These are phyloP conservation scores for Prunus mume DNA, from an alignment of 306 rosid genomes.

Conservation along the genomic window DNA sequence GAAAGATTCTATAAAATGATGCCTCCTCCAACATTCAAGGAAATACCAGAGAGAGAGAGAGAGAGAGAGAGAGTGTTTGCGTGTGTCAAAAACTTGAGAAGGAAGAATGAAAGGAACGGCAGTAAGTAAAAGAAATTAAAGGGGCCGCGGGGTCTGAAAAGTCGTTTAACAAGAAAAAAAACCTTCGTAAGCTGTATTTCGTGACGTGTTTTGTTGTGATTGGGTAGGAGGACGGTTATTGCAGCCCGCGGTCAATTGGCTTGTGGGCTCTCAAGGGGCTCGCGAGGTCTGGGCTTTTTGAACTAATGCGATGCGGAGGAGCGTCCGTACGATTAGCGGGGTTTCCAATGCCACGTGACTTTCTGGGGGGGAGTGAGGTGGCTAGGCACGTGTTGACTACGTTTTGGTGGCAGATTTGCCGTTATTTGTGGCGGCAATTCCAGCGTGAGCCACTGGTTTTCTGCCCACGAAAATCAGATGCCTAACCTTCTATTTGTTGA, in stretches of 20 bases:
- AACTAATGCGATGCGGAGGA: background rate
- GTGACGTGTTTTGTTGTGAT: background rate
- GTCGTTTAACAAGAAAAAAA: background rate
- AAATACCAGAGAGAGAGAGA: background rate
- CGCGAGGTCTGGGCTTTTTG: background rate
- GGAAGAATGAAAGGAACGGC: background rate
- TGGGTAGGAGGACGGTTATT: background rate
- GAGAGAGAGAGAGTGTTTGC: background rate
- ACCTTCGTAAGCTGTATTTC: background rate
- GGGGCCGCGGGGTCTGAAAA: background rate
- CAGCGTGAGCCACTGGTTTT: slow-evolving; percentile 20
- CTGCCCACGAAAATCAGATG: slow-evolving; percentile 15
- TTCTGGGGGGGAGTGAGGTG: background rate
- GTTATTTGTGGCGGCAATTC: slow-evolving; percentile 20
- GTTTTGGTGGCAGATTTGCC: slow-evolving; percentile 27
- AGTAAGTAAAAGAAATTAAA: background rate
- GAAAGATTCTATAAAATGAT: slow-evolving; percentile 1
- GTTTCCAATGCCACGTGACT: slow-evolving; percentile 11
- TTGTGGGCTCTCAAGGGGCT: background rate
- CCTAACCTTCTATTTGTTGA: background rate
- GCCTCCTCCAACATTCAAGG: slow-evolving; percentile 37
- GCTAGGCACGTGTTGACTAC: slow-evolving; percentile 19
- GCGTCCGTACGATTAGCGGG: slow-evolving; percentile 22
- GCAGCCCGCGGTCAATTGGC: background rate
- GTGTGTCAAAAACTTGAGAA: background rate